Evolutionary conservation across 306 rosid genomes (phyloP).

Genomic region (Purshia tridentata): DNA sequence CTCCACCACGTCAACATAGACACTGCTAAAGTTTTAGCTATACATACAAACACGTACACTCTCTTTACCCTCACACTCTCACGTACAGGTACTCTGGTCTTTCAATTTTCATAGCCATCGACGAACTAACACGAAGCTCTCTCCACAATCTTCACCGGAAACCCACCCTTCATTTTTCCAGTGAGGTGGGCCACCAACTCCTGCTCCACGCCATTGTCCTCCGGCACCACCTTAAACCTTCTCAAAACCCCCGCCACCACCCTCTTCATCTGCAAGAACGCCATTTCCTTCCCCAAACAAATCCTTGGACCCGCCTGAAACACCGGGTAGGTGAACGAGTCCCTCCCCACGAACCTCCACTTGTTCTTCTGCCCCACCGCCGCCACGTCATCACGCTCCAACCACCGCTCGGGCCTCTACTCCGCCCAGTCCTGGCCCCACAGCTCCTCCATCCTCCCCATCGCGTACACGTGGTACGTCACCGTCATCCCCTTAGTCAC

Average conservation of each 20-base stretch:
- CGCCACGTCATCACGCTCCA: slow-evolving; percentile 23
- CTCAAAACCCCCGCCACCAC: slow-evolving; percentile 49
- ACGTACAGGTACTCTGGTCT: no score
- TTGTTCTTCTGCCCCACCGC: neutral
- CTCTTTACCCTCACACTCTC: no score
- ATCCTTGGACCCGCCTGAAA: slow-evolving; percentile 85
- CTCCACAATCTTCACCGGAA: slow-evolving; percentile 49
- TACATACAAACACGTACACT: no score
- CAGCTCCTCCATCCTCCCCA: slow-evolving; percentile 55
- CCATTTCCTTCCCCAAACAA: slow-evolving; percentile 80
- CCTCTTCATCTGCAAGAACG: slow-evolving; percentile 80
- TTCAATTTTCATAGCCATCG: no score
- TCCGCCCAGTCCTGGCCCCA: slow-evolving; percentile 69
- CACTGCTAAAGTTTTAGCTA: no score
- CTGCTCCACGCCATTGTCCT: slow-evolving; percentile 35
- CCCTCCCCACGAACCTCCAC: slow-evolving; percentile 55
- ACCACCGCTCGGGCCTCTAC: slow-evolving; percentile 69
- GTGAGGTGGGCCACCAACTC: slow-evolving; percentile 42
- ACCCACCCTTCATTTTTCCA: slow-evolving; percentile 56
- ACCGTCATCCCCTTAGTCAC: slow-evolving; percentile 61
- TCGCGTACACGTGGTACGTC: slow-evolving; percentile 51
- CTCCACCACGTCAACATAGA: no score
- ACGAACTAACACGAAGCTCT: no score
- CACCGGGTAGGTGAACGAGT: slow-evolving; percentile 54
- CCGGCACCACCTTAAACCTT: slow-evolving; percentile 51